phyloP scores from a whole-genome alignment of 1,139 yeast genomes.

The Suhomyces maxii region DNA sequence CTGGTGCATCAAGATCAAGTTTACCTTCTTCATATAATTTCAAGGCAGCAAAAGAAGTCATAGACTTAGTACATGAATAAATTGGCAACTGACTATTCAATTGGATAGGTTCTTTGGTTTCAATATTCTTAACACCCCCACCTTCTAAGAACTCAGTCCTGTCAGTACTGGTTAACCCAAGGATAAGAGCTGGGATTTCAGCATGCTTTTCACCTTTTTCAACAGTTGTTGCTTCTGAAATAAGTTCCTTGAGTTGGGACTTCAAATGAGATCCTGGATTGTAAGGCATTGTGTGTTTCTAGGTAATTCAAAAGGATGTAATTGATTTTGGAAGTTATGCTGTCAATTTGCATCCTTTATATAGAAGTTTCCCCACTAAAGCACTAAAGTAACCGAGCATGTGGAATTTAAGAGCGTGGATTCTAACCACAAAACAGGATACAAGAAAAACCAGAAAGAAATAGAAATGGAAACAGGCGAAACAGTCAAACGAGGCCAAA shows the following conservation, averaged over 20 bases:
- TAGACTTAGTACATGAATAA: slow-evolving; percentile 51
- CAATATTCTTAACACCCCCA: slow-evolving; percentile 24
- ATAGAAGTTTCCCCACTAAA: background rate
- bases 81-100: slow-evolving; percentile 34
- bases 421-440: background rate
- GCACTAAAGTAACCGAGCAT: background rate
- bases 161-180: slow-evolving; percentile 29
- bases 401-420: background rate
- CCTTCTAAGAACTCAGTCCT: slow-evolving; percentile 27
- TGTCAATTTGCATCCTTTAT: background rate
- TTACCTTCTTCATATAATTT: slow-evolving; percentile 47
- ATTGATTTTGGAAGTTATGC: background rate
- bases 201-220: slow-evolving; percentile 4
- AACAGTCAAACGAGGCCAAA: no score
- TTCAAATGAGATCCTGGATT: slow-evolving; percentile 2
- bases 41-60: slow-evolving; percentile 48
- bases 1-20: slow-evolving; percentile 43
- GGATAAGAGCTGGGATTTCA: slow-evolving; percentile 25
- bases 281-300: background rate
- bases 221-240: slow-evolving; percentile 5
- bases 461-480: no score
- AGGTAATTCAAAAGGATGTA: background rate
- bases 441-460: no score
- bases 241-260: background rate
- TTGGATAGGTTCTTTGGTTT: slow-evolving; percentile 10